A percentile compares a stretch with the other conserved stretches of the same genome.
These are phyloP conservation scores for Luzula sylvatica DNA, from an alignment of 176 grass and related monocot genomes.

Conservation along the genomic window DNA sequence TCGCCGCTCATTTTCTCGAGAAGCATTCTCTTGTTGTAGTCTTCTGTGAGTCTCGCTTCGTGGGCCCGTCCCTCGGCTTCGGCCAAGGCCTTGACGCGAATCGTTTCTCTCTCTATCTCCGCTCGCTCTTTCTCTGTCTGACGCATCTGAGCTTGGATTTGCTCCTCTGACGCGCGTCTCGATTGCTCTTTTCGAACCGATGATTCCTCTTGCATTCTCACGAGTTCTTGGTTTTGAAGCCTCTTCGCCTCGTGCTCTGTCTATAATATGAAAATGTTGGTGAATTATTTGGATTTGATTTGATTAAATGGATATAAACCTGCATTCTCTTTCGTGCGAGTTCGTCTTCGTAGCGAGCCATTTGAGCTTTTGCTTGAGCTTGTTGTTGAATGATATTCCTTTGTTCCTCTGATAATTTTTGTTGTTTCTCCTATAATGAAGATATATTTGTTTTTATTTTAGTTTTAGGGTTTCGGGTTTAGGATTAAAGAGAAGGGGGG, in stretches of 20 bases:
- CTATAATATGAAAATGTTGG: constrained; percentile 20
- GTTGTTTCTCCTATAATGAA: constrained; percentile 40
- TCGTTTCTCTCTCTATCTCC: constrained; percentile 30
- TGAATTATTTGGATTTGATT: too few relatives aligned
- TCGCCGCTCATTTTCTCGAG: constrained; percentile 49
- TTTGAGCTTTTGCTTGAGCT: constrained; percentile 62
- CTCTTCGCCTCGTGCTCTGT: constrained; percentile 56
- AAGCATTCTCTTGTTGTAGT: constrained; percentile 40
- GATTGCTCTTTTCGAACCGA: constrained; percentile 53
- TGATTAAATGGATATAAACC: constrained; percentile 14
- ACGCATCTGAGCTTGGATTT: constrained; percentile 48
- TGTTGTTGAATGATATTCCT: constrained; percentile 49
- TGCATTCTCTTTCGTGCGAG: constrained; percentile 80
- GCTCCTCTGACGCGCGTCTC: constrained; percentile 51
- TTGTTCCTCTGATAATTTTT: constrained; percentile 61
- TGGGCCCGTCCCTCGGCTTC: constrained; percentile 33
- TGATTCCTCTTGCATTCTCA: constrained; percentile 83
- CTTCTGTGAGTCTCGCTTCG: constrained; percentile 41
- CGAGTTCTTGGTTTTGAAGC: constrained; percentile 61
- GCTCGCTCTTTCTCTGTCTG: constrained; percentile 47
- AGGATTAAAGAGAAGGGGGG: background rate
- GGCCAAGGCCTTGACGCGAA: constrained; percentile 33
- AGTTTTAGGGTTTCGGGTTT: constrained; percentile 3
- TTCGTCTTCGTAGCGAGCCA: constrained; percentile 71
- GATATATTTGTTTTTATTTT: background rate